phyloP scores from a whole-genome alignment of 2,329 filamentous ascomycete species.

The Stagonosporopsis chrysanthemi region DNA sequence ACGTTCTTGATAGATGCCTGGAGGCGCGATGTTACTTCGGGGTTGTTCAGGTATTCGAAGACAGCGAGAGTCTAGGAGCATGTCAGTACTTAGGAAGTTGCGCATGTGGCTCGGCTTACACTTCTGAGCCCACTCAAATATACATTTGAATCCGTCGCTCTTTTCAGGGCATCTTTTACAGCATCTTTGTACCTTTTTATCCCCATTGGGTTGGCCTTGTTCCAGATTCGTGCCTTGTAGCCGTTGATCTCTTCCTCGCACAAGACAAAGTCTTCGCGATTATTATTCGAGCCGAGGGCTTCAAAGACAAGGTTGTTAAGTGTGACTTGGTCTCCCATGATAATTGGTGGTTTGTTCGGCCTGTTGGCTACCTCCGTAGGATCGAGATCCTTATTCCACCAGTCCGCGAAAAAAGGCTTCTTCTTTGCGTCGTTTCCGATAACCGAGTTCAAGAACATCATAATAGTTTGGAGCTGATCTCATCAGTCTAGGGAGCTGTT shows the following conservation, averaged over 20 bases:
- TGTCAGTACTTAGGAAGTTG: neutral
- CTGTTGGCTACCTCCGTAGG: neutral
- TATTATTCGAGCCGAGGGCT: conserved; percentile 1
- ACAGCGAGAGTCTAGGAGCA: neutral
- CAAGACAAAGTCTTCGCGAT: conserved; percentile 8
- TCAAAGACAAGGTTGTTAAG: conserved; percentile 5
- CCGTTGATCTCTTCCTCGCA: conserved; percentile 6
- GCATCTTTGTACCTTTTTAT: neutral
- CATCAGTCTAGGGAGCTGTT: neutral
- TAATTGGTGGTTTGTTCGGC: conserved; percentile 5
- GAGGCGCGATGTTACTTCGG: neutral
- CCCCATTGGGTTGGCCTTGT: neutral
- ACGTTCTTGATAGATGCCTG: conserved; percentile 1
- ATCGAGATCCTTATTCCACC: conserved; percentile 4
- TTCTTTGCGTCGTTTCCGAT: neutral
- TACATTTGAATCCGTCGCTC: neutral
- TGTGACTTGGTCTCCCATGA: neutral
- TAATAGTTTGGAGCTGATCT: neutral
- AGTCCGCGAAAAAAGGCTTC: neutral
- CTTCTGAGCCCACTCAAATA: conserved; percentile 5
- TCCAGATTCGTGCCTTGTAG: conserved; percentile 2
- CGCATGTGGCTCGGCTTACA: neutral
- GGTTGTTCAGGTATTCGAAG: neutral
- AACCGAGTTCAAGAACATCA: neutral
- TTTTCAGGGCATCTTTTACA: neutral